Evolutionary conservation across 139 green algal genomes (phyloP).

Genomic region (Micromonas commoda): DNA sequence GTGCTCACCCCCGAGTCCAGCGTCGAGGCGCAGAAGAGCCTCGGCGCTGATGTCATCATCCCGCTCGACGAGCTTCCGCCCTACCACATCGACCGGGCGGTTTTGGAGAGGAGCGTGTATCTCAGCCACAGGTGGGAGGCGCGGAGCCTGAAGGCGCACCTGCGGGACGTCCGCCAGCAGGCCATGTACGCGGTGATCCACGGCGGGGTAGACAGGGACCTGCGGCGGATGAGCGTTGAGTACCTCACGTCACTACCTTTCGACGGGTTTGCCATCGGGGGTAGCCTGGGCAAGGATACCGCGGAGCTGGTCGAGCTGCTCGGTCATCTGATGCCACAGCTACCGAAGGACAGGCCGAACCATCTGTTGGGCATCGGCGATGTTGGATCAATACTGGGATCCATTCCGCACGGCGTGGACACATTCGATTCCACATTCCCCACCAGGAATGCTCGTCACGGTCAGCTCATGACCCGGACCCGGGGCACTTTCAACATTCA

Average conservation of each 20-base stretch:
- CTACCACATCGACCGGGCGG: slow-evolving; percentile 33
- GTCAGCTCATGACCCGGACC: slow-evolving; percentile 7
- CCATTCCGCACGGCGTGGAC: slow-evolving; percentile 24
- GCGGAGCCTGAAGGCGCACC: slow-evolving; percentile 40
- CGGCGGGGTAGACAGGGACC: slow-evolving; percentile 36
- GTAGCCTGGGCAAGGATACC: slow-evolving; percentile 43
- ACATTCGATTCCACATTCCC: slow-evolving; percentile 49
- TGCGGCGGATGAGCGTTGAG: slow-evolving; percentile 36
- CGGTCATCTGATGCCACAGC: slow-evolving; percentile 34
- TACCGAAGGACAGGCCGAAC: slow-evolving; percentile 38
- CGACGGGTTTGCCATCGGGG: slow-evolving; percentile 50
- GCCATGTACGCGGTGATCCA: slow-evolving; percentile 54
- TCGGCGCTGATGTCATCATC: slow-evolving; percentile 53
- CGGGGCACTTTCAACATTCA: slow-evolving; percentile 23
- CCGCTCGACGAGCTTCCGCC: slow-evolving; percentile 52
- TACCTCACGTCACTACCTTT: slow-evolving; percentile 46
- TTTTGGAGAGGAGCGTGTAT: slow-evolving; percentile 32
- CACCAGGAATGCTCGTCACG: slow-evolving; percentile 37
- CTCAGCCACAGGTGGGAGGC: slow-evolving; percentile 46
- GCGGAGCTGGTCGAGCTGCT: slow-evolving; percentile 44
- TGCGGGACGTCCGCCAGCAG: slow-evolving; percentile 41
- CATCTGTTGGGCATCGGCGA: slow-evolving; percentile 53
- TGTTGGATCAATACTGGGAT: slow-evolving; percentile 29
- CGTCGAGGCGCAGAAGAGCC: slow-evolving; percentile 44
- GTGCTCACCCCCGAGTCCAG: slow-evolving; percentile 45